phyloP scores from a whole-genome alignment of 768 basidiomycete genomes.

The Agaricus bisporus region DNA sequence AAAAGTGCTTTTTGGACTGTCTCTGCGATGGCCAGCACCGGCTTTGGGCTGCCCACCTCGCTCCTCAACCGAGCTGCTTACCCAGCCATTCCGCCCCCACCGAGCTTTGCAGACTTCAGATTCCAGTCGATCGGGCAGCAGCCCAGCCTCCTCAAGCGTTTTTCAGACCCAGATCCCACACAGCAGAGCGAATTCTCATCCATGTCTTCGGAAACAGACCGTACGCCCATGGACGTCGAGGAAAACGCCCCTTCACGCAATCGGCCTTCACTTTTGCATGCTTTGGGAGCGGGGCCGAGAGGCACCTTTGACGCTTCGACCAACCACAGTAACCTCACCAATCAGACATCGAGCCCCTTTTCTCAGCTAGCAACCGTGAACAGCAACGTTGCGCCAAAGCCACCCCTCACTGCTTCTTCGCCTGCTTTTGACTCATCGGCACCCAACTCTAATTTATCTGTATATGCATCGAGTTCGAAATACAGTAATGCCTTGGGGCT shows the following conservation, averaged over 20 bases:
- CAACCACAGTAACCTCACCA: neutral
- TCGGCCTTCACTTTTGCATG: neutral
- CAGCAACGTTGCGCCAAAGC: neutral
- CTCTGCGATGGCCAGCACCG: neutral
- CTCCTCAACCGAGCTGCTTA: neutral
- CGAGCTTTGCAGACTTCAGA: constrained; percentile 4
- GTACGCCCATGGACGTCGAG: neutral
- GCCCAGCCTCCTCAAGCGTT: neutral
- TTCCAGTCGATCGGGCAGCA: constrained; percentile 6
- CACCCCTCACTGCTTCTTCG: neutral
- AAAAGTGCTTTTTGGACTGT: neutral
- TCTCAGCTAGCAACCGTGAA: neutral
- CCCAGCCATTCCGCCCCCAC: neutral
- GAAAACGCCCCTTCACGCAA: neutral
- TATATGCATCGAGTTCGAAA: neutral
- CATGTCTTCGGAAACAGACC: neutral
- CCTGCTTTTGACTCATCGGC: neutral
- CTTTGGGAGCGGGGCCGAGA: neutral
- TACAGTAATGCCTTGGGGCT: neutral
- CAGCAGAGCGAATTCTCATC: neutral
- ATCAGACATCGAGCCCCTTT: neutral
- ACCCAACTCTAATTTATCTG: neutral
- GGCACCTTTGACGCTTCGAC: neutral
- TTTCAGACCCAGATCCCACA: neutral
- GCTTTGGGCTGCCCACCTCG: neutral